These are phyloP conservation scores for Pochonia chlamydosporia DNA, from an alignment of 2,329 filamentous ascomycete species.

Conservation along the genomic window DNA sequence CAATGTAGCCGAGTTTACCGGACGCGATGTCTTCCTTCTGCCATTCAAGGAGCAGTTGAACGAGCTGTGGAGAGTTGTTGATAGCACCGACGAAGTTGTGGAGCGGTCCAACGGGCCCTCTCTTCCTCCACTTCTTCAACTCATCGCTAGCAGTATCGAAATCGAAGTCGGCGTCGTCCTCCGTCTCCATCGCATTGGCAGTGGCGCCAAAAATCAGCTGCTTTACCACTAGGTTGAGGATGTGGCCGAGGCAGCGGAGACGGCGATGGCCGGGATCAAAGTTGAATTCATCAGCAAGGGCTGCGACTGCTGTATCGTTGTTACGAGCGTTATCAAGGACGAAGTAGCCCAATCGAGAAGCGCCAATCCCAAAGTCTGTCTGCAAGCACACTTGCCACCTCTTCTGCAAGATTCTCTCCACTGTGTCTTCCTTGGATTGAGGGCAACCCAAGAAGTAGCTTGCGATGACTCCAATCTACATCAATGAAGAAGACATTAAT, in stretches of 20 bases:
- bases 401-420: neutral
- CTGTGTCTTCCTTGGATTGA: neutral
- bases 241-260: constrained; percentile 1
- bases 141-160: no score
- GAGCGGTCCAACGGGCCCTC: neutral
- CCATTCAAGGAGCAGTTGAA: neutral
- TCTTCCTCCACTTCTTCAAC: neutral
- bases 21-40: constrained; percentile 2
- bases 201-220: neutral
- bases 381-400: neutral
- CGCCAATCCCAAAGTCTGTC: neutral
- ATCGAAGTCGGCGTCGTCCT: neutral
- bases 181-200: constrained; percentile 1
- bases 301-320: neutral
- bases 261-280: neutral
- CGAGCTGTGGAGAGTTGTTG: neutral
- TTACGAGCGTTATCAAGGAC: neutral
- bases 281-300: constrained; percentile 1
- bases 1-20: no score
- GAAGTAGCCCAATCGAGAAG: neutral
- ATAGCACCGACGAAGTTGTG: neutral
- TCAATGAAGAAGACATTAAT: constrained; percentile 1
- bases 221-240: neutral
- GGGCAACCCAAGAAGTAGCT: neutral
- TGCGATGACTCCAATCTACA: neutral